phyloP scores from a whole-genome alignment of 2,329 filamentous ascomycete genomes.

The Phialophora verrucosa region DNA sequence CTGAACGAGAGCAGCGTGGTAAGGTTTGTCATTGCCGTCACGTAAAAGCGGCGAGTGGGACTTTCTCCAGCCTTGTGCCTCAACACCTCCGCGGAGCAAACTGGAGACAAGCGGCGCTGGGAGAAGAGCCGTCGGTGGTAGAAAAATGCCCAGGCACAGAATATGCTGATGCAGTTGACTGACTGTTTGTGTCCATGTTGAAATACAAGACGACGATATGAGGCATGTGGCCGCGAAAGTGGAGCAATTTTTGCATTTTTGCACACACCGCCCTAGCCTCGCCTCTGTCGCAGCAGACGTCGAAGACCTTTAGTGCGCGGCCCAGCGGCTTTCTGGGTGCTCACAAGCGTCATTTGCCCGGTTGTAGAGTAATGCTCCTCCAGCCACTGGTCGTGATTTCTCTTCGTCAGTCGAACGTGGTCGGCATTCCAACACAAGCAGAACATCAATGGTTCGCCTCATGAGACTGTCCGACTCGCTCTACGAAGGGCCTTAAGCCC shows the following conservation, averaged over 20 bases:
- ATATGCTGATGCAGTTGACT: background rate
- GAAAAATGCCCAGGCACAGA: background rate
- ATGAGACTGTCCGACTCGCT: conserved; percentile 10
- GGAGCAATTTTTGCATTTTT: background rate
- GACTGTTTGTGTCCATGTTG: background rate
- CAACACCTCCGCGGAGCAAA: conserved; percentile 3
- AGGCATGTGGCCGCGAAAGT: background rate
- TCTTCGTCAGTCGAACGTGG: background rate
- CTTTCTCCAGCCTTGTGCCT: conserved; percentile 3
- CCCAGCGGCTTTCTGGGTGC: background rate
- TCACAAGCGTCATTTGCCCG: background rate
- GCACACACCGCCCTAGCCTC: background rate
- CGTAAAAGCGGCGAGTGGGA: background rate
- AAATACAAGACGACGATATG: background rate
- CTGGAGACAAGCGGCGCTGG: background rate
- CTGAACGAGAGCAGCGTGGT: background rate
- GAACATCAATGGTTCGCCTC: background rate
- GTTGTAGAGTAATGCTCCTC: background rate
- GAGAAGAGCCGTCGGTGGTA: background rate
- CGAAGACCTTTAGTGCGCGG: background rate
- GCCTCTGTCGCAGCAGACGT: background rate
- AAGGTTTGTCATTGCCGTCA: background rate
- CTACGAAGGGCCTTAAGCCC: conserved; percentile 57
- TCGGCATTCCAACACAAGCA: background rate
- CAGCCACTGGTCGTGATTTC: background rate